phyloP scores from a whole-genome alignment of 2,329 filamentous ascomycete genomes.

The Tolypocladium ovalisporum region DNA sequence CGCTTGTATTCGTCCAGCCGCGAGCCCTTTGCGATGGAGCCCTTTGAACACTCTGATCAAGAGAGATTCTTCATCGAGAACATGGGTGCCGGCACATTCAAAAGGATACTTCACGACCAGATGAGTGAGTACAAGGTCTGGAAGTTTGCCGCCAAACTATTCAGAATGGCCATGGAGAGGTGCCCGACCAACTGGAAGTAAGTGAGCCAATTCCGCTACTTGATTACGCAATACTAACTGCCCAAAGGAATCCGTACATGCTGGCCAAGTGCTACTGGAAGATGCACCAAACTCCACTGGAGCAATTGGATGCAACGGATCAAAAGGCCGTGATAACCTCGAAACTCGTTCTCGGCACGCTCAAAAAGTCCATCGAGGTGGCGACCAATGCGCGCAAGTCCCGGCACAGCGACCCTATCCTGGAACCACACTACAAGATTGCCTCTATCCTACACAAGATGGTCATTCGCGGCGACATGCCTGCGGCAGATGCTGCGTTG shows the following conservation, averaged over 20 bases:
- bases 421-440: constrained; percentile 91
- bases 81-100: constrained; percentile 38
- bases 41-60: constrained; percentile 44
- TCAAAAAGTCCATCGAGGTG: constrained; percentile 40
- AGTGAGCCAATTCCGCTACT: constrained; percentile 12
- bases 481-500: constrained; percentile 35
- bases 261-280: constrained; percentile 53
- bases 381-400: constrained; percentile 42
- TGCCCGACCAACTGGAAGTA: constrained; percentile 47
- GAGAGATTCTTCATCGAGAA: constrained; percentile 46
- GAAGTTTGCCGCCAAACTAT: constrained; percentile 48
- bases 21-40: constrained; percentile 52
- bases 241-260: constrained; percentile 45
- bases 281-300: constrained; percentile 42
- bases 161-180: constrained; percentile 42
- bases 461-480: constrained; percentile 43
- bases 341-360: constrained; percentile 31
- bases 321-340: constrained; percentile 17
- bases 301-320: constrained; percentile 33
- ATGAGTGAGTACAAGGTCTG: constrained; percentile 51
- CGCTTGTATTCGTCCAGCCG: constrained; percentile 51
- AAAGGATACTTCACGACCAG: constrained; percentile 40
- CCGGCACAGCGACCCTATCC: constrained; percentile 59
- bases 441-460: constrained; percentile 75
- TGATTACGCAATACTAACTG: constrained; percentile 11